phyloP scores from a whole-genome alignment of 768 basidiomycete species.

The Suillus cothurnatus region DNA sequence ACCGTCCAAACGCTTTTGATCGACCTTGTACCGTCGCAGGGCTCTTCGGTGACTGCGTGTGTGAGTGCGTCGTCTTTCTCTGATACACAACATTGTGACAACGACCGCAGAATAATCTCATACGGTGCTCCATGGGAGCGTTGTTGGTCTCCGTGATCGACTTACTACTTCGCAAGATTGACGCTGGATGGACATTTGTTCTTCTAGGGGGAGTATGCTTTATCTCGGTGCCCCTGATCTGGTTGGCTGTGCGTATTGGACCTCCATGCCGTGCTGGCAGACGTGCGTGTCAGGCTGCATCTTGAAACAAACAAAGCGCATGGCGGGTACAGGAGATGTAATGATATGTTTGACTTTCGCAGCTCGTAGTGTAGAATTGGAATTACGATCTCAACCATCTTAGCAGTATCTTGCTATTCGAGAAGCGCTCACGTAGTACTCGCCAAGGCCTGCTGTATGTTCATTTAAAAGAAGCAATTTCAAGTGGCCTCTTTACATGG shows the following conservation, averaged over 20 bases:
- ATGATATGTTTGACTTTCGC: neutral
- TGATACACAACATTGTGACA: neutral
- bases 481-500: neutral
- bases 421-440: neutral
- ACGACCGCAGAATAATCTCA: slow-evolving; percentile 59
- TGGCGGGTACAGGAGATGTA: neutral
- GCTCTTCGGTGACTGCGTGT: slow-evolving; percentile 66
- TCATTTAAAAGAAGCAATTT: neutral
- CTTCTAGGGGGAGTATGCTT: slow-evolving; percentile 51
- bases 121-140: slow-evolving; percentile 62
- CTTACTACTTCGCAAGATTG: slow-evolving; percentile 54
- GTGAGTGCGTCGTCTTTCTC: slow-evolving; percentile 39
- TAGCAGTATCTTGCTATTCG: neutral
- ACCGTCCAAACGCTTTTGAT: slow-evolving; percentile 58
- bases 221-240: slow-evolving; percentile 44
- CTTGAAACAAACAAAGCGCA: neutral
- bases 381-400: neutral
- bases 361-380: neutral
- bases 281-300: neutral
- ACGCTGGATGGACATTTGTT: slow-evolving; percentile 67
- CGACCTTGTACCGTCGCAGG: slow-evolving; percentile 57
- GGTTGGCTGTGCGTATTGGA: slow-evolving; percentile 51
- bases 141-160: slow-evolving; percentile 60
- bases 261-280: slow-evolving; percentile 50
- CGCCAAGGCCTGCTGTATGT: neutral